phyloP scores from a whole-genome alignment of 2,329 filamentous ascomycete genomes.

The Periconia sp. region DNA sequence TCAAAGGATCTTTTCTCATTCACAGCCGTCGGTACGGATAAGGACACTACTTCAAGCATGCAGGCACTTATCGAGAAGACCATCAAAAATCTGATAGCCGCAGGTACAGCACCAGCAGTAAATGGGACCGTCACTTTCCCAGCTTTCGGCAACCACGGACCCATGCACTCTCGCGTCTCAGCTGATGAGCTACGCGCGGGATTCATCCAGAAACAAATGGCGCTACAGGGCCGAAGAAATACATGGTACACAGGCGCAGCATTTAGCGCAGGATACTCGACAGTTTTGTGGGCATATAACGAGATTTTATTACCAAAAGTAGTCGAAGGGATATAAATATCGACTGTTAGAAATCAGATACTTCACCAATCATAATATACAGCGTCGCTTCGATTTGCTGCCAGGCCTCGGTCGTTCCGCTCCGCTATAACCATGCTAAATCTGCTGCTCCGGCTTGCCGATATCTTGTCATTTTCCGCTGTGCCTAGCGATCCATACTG shows the following conservation, averaged over 20 bases:
- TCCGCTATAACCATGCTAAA: no score
- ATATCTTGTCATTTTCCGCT: no score
- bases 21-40: conserved; percentile 1
- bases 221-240: conserved; percentile 1
- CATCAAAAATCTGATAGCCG: conserved; percentile 5
- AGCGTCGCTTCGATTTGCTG: no score
- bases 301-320: not conserved
- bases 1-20: conserved; percentile 1
- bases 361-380: no score
- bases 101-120: not conserved
- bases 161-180: conserved; percentile 4
- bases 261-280: conserved; percentile 3
- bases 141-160: conserved; percentile 3
- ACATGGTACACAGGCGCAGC: conserved; percentile 4
- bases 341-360: no score
- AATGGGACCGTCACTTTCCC: conserved; percentile 1
- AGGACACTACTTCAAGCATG: conserved; percentile 2
- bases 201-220: conserved; percentile 2
- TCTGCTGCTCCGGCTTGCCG: no score
- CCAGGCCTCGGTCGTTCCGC: no score
- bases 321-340: conserved; percentile 2
- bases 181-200: conserved; percentile 2
- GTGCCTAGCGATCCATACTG: no score
- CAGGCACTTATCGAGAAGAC: conserved; percentile 1
- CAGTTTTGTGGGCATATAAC: conserved; percentile 5